phyloP scores from a whole-genome alignment of 106 monocot genomes.

The Acorus gramineus region DNA sequence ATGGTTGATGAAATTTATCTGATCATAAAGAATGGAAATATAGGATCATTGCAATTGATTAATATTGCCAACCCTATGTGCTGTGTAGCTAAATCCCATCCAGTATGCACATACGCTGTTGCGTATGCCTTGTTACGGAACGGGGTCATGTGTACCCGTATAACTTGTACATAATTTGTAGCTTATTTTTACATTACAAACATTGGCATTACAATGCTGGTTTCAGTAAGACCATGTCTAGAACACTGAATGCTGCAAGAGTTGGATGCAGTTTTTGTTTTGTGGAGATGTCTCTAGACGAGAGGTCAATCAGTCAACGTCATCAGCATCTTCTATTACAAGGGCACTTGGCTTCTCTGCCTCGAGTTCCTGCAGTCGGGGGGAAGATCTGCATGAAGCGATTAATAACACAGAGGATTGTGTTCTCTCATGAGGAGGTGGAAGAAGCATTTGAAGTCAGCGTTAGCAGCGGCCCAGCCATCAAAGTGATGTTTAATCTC shows the following conservation, averaged over 20 bases:
- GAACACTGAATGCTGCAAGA: slow-evolving; percentile 57
- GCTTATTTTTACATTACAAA: too few relatives aligned
- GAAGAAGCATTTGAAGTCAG: slow-evolving; percentile 94
- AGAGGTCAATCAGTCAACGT: slow-evolving; percentile 84
- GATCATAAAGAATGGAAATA: too few relatives aligned
- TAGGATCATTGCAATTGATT: too few relatives aligned
- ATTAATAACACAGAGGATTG: slow-evolving; percentile 83
- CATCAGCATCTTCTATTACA: slow-evolving; percentile 80
- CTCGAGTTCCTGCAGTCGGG: slow-evolving; percentile 52
- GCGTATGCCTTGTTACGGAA: too few relatives aligned
- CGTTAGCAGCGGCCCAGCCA: slow-evolving; percentile 62
- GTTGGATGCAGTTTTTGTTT: slow-evolving; percentile 80
- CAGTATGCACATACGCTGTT: too few relatives aligned
- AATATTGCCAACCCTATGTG: too few relatives aligned
- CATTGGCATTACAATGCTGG: slow-evolving; percentile 94
- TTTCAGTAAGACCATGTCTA: slow-evolving; percentile 87
- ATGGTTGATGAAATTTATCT: too few relatives aligned
- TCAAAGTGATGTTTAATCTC: slow-evolving; percentile 98
- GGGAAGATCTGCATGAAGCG: slow-evolving; percentile 97
- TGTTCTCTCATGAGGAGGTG: slow-evolving; percentile 88
- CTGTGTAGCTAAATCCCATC: too few relatives aligned
- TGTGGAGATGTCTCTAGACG: slow-evolving; percentile 82
- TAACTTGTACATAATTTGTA: too few relatives aligned
- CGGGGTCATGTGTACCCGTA: too few relatives aligned
- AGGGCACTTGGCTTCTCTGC: slow-evolving; percentile 94